A percentile compares a stretch with the other conserved stretches of the same genome.
These are phyloP conservation scores for Debaryomyces castellii DNA, from an alignment of 805 yeast species.

Conservation along the genomic window DNA sequence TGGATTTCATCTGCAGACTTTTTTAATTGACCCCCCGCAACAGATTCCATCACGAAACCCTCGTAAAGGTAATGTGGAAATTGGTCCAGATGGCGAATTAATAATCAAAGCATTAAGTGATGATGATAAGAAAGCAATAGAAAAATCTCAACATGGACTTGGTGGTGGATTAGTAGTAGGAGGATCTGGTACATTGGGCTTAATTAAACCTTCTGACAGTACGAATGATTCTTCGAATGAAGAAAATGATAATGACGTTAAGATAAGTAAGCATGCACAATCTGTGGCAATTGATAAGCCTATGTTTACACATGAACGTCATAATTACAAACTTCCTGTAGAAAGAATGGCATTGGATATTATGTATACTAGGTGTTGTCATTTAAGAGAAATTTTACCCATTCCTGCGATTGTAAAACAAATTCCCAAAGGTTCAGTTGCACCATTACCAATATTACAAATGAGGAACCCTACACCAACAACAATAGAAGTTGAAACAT, in stretches of 20 bases:
- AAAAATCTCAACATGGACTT: slow-evolving; percentile 37
- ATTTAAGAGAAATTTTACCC: slow-evolving; percentile 85
- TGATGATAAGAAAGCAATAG: slow-evolving; percentile 47
- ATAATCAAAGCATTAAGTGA: slow-evolving; percentile 54
- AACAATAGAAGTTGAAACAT: slow-evolving; percentile 80
- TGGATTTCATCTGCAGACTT: slow-evolving; percentile 42
- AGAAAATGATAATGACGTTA: slow-evolving; percentile 15
- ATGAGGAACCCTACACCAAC: slow-evolving; percentile 88
- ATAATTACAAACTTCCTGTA: slow-evolving; percentile 31
- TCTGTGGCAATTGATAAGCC: slow-evolving; percentile 33
- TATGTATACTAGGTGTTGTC: slow-evolving; percentile 90
- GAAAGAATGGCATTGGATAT: slow-evolving; percentile 59
- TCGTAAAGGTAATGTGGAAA: slow-evolving; percentile 69
- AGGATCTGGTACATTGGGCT: slow-evolving; percentile 66
- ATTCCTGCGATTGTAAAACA: slow-evolving; percentile 79
- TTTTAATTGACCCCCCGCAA: slow-evolving; percentile 62
- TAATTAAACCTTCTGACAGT: slow-evolving; percentile 21
- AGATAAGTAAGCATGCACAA: slow-evolving; percentile 18
- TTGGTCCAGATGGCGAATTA: slow-evolving; percentile 52
- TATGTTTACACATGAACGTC: slow-evolving; percentile 18
- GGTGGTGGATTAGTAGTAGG: slow-evolving; percentile 79
- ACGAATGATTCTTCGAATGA: slow-evolving; percentile 9
- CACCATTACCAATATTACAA: slow-evolving; percentile 71
- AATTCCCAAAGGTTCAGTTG: slow-evolving; percentile 70
- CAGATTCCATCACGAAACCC: slow-evolving; percentile 90